Evolutionary conservation across 805 yeast species (phyloP).

Genomic region (Yarrowia alimentaria): DNA sequence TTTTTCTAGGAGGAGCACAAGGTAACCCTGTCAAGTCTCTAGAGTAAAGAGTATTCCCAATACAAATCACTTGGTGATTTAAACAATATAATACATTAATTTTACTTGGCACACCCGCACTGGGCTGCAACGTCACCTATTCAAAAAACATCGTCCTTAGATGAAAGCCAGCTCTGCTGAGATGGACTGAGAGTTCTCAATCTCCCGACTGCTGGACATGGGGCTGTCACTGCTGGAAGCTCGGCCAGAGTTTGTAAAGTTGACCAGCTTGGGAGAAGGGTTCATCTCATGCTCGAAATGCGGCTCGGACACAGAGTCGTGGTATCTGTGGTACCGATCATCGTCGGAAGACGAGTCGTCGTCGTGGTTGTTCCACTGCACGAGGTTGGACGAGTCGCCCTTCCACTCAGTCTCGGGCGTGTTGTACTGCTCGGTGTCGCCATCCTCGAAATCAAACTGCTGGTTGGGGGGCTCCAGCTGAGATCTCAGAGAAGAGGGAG

Average conservation of each 20-base stretch:
- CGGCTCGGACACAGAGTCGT: slow-evolving; percentile 25
- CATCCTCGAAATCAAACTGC: slow-evolving; percentile 19
- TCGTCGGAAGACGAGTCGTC: slow-evolving; percentile 26
- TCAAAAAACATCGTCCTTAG: background rate
- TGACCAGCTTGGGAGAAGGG: slow-evolving; percentile 21
- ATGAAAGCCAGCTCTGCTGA: slow-evolving; percentile 26
- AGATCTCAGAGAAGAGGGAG: slow-evolving; percentile 10
- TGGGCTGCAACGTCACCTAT: slow-evolving; percentile 4
- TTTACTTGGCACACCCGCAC: slow-evolving; percentile 27
- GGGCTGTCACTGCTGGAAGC: slow-evolving; percentile 19
- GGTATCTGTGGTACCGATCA: slow-evolving; percentile 25
- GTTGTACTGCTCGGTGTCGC: slow-evolving; percentile 3
- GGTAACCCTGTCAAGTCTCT: too few relatives aligned
- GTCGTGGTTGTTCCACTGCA: slow-evolving; percentile 22
- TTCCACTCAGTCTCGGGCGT: slow-evolving; percentile 25
- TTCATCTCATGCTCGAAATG: slow-evolving; percentile 21
- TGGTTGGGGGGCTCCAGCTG: slow-evolving; percentile 21
- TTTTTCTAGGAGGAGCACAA: too few relatives aligned
- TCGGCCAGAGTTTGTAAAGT: slow-evolving; percentile 24
- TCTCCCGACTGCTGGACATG: slow-evolving; percentile 4
- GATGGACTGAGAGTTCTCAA: slow-evolving; percentile 24
- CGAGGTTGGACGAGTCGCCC: slow-evolving; percentile 14
- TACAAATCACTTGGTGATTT: too few relatives aligned
- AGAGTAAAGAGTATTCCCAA: too few relatives aligned
- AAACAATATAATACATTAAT: slow-evolving; percentile 24